Base-by-base conservation (phyloP, 2,329 filamentous ascomycete species). In the Aurifilum marmelostoma region DNA sequence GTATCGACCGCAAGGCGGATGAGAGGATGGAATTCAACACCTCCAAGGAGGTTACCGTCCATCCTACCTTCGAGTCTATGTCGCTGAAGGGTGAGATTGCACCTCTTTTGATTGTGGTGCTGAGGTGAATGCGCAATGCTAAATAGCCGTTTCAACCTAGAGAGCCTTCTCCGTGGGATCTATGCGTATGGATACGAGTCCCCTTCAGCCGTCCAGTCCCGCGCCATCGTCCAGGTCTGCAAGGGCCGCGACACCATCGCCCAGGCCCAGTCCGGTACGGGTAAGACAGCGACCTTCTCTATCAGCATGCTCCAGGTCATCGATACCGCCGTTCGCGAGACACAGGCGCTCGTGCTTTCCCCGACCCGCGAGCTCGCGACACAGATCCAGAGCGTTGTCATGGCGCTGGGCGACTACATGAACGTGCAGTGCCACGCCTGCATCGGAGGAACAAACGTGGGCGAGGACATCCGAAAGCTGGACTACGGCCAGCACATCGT, bases 341-440 rank as follows among this genome's bases (percentile, higher is more conserved):
- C 93, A 89, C 96, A 99, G 91, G 97, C 96, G 74, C 89, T 99
- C 74, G 97, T 99, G 79, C 92, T 99, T 75, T 95, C 96, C 74
- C 96, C 96, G 76, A 99, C 96, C 78, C 95, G 96, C 86, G 96
- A 99, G 88, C 88, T 99, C 80, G 96, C 96, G 76, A 94, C 97
- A 84, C 96, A 99, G 87, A 99, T 99, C 80, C 96, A 99, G 85
- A 98, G 97, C 88, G 96, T 99, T 79, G 94, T 99, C 74, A 91
- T 98, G 79, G 96, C 96, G 80, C 97, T 99, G 74, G 96, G 96
- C 81, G 96, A 99, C 85, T 99, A 97, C 89, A 98, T 99, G 96
- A 96, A 93, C 84, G 89, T 99, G 76, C 92, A 97, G 85, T 97
- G 95, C 89, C 96, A 99, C 82, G 96, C 96, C 80, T 99, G 96